Conservation (phyloP, 2,329 filamentous ascomycete species). For the Penicillium concentricum region DNA sequence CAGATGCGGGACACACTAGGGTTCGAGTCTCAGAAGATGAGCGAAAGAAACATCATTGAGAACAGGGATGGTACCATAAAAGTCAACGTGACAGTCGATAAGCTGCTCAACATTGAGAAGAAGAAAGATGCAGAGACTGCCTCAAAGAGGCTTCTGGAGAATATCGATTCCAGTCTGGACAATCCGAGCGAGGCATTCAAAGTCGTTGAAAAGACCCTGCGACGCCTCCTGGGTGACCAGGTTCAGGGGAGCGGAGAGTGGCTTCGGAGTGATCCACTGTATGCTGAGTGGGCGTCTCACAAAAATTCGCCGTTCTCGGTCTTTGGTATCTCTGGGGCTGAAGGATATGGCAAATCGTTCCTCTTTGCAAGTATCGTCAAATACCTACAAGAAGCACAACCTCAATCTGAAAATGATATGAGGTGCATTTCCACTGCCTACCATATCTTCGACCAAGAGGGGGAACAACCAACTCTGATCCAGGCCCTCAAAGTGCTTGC, state of each 20-base stretch:
- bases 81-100: constrained; percentile 14
- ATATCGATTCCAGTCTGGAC: constrained; percentile 14
- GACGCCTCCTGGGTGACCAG: constrained; percentile 3
- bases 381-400: constrained; percentile 6
- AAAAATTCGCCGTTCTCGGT: constrained; percentile 1
- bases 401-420: constrained; percentile 2
- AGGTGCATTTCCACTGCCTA: constrained; percentile 7
- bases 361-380: constrained; percentile 10
- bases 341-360: constrained; percentile 17
- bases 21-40: constrained; percentile 26
- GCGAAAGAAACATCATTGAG: constrained; percentile 19
- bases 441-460: background rate
- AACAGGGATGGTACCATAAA: constrained; percentile 13
- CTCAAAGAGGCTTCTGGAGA: constrained; percentile 3
- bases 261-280: background rate
- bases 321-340: constrained; percentile 11
- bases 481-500: constrained; percentile 11
- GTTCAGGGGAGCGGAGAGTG: constrained; percentile 11
- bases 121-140: constrained; percentile 14
- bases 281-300: background rate
- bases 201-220: background rate
- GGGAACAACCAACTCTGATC: background rate
- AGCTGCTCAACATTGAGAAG: constrained; percentile 11
- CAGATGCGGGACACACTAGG: constrained; percentile 28
- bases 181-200: constrained; percentile 11